Conservation (phyloP, 23 red algal species). For the Cyanidiococcus yangmingshanensis region DNA sequence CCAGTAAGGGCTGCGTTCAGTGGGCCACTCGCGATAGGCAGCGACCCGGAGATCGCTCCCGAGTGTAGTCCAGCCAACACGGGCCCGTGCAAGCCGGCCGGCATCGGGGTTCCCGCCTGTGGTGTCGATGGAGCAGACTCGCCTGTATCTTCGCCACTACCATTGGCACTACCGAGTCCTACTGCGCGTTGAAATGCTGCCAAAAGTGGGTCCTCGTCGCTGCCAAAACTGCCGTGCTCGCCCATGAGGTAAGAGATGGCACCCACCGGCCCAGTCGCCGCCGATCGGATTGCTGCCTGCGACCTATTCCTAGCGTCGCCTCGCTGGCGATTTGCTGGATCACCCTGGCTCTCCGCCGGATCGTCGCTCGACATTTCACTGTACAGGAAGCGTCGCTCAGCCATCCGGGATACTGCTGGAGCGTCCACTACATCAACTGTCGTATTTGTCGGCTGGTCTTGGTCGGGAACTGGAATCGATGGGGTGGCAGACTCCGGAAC, state of each 20-base stretch:
- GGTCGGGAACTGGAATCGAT: background rate
- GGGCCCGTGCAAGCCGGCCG: background rate
- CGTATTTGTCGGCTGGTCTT: no score
- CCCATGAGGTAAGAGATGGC: background rate
- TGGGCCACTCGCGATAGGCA: background rate
- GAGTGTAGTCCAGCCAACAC: background rate
- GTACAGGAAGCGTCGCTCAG: background rate
- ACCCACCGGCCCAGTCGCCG: background rate
- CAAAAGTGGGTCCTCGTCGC: constrained; percentile 8
- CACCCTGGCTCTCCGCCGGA: background rate
- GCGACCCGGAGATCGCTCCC: background rate
- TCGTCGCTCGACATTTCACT: constrained; percentile 13
- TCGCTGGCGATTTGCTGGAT: background rate
- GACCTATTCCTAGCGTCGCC: background rate
- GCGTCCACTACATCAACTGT: no score
- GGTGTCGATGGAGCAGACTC: constrained; percentile 3
- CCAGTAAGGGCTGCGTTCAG: background rate
- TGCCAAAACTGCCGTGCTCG: background rate
- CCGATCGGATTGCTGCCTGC: background rate
- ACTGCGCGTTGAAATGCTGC: constrained; percentile 15
- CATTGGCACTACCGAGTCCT: background rate
- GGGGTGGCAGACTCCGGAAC: background rate
- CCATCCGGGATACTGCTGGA: no score
- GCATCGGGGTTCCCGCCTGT: background rate
- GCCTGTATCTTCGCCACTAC: constrained; percentile 7